Evolutionary conservation across 768 basidiomycete species (phyloP), one percentile per base, ranked within the genome.

Genomic region (Naematelia encephala): DNA sequence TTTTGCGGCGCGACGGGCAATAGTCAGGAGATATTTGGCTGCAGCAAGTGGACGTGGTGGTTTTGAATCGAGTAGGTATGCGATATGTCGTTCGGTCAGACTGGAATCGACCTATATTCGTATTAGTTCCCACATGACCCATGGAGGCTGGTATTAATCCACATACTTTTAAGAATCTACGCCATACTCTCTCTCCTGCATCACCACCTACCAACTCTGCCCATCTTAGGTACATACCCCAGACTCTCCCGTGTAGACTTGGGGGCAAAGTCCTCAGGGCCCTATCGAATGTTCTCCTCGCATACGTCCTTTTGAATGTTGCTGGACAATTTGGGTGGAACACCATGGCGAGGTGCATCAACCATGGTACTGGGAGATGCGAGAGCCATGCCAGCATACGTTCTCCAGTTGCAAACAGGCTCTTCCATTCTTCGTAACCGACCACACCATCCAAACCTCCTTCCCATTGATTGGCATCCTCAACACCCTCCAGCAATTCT

Each of bases 351-450:
- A 91, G 81, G 78, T 98, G 98, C 80, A 91, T 85, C 47, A 96
- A 78, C 96, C 96, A 99, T 73, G 97, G 75, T 45, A 90, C 85
- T 2, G 96, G 96, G 71, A 98, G 82, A 91, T 98, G 68, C 56
- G 92, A 91, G 51, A 97, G 77, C 88, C 91, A 98, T 86, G 90
- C 90, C 42, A 99, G 80, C 58, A 90, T 90, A 60, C 96, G 84
- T 73, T 99, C 96, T 73, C 91, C 94, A 0, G 85, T 84, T 8
- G 91, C 88, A 16, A 94, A 82, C 12, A 99, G 83, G 14, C 85
- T 79, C 72, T 84, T 90, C 96, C 96, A 99, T 77, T 99, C 96
- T 65, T 90, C 87, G 86, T 87, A 96, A 4, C 94, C 96, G n/a
- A 96, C 82, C 4, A 92, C 81, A 1, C 87, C 85, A 72, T 98